Base-by-base conservation (phyloP, 2,329 filamentous ascomycete species). In the Fusarium xyrophilum region DNA sequence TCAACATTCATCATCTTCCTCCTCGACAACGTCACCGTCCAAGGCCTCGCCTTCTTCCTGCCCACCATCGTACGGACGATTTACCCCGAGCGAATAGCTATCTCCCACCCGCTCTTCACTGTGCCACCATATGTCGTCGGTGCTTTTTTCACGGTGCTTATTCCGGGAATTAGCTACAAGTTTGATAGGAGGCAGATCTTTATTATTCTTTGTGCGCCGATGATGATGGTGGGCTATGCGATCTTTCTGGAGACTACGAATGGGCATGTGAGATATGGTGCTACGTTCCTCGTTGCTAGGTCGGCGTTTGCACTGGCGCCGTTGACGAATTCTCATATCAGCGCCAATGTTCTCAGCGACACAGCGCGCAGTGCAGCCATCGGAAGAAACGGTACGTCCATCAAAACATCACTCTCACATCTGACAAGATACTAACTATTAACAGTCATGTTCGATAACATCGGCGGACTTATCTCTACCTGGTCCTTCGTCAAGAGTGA, bases 71-170 rank as follows among this genome's bases (percentile, higher is more conserved):
- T 93, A 42, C 78, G 79, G 43, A 90, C 86, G 9, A 91, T 93
- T 69, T 92, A 92, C 71, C 87, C 88, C 0, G 73, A 83, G 3
- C 79, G 80, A 30, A 68, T 69, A 2, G 83, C 87, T 3, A 81
- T 92, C 17, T 84, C 83, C 3, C 87, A 91, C 74, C 91, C 93
- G 76, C 84, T 92, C 1, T 86, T 86, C 66, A 92, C 89, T 0
- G 90, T 92, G 0, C 91, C 90, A 0, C 90, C 90, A 0, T 93
- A 92, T 71, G 77, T 89, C 1, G 86, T 92, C 0, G 90, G 90
- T 1, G 89, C 84, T 1, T 87, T 91, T 75, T 91, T 91, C 76
- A 89, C 86, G 0, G 59, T 92, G 1, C 74, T 88, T 1, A 79
- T 91, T 51, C 88, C 89, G 0, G 86, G 85, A 58, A 75, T 89